A percentile compares a stretch with the other conserved stretches of the same genome.
phyloP scores from a whole-genome alignment of 2,329 filamentous ascomycete species.

The Xylaria arbuscula region DNA sequence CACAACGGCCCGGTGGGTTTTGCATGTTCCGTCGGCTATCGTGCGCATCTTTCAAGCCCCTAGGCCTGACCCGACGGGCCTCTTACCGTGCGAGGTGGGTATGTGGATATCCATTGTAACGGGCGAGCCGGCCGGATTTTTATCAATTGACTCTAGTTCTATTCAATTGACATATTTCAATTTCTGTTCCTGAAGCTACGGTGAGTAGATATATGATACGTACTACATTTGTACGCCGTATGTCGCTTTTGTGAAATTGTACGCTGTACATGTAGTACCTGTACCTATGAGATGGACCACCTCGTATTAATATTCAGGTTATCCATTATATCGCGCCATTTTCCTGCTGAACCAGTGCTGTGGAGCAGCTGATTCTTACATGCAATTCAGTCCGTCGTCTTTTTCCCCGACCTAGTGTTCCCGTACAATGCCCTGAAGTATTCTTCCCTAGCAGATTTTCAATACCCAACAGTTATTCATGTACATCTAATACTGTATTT shows the following conservation, averaged over 20 bases:
- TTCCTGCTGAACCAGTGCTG: neutral
- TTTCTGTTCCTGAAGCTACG: neutral
- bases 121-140: neutral
- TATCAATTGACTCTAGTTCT: slow-evolving; percentile 11
- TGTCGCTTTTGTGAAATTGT: neutral
- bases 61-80: neutral
- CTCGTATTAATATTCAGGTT: neutral
- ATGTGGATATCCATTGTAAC: slow-evolving; percentile 10
- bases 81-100: neutral
- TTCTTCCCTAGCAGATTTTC: neutral
- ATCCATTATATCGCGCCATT: neutral
- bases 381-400: neutral
- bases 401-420: neutral
- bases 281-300: neutral
- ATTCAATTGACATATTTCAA: neutral
- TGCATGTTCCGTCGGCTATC: slow-evolving; percentile 21
- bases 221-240: neutral
- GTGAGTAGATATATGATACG: neutral
- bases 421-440: neutral
- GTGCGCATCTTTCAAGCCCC: slow-evolving; percentile 2
- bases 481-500: neutral
- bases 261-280: neutral
- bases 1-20: slow-evolving; percentile 19
- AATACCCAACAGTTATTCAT: neutral
- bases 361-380: slow-evolving; percentile 1